Conservation (phyloP, 192 early-diverging fungal genomes). For the Gonapodya sp. region DNA sequence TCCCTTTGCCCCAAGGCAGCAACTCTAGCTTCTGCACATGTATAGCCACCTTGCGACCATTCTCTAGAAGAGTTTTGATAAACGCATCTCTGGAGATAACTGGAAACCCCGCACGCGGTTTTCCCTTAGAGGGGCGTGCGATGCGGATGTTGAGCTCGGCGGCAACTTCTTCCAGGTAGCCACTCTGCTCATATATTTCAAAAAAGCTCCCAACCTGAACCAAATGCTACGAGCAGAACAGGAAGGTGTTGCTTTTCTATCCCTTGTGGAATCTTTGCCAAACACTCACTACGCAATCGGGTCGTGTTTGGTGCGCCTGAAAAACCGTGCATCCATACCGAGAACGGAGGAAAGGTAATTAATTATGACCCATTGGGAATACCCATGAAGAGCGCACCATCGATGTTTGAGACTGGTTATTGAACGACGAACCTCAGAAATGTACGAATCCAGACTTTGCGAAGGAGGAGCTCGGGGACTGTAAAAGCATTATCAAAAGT, state of each 20-base stretch:
- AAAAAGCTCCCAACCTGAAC: not conserved
- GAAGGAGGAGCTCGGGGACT: too few relatives aligned
- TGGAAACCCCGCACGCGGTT: not conserved
- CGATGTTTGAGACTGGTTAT: not conserved
- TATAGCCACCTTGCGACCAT: not conserved
- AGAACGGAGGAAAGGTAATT: too few relatives aligned
- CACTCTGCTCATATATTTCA: not conserved
- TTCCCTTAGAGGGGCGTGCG: not conserved
- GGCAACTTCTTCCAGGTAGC: not conserved
- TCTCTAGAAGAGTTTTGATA: not conserved
- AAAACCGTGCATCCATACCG: too few relatives aligned
- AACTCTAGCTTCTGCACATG: not conserved
- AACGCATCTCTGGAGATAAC: not conserved
- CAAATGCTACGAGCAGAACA: not conserved
- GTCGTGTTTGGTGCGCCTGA: too few relatives aligned
- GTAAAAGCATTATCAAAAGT: too few relatives aligned
- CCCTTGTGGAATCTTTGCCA: too few relatives aligned
- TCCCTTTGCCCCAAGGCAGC: not conserved
- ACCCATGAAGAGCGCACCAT: too few relatives aligned
- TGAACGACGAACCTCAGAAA: too few relatives aligned
- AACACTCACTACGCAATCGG: too few relatives aligned
- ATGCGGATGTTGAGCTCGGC: not conserved
- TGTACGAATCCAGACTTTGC: too few relatives aligned
- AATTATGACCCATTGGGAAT: too few relatives aligned
- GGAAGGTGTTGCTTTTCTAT: too few relatives aligned